Conservation (phyloP, 2,329 filamentous ascomycete species). For the Pyrenophora graminea region DNA sequence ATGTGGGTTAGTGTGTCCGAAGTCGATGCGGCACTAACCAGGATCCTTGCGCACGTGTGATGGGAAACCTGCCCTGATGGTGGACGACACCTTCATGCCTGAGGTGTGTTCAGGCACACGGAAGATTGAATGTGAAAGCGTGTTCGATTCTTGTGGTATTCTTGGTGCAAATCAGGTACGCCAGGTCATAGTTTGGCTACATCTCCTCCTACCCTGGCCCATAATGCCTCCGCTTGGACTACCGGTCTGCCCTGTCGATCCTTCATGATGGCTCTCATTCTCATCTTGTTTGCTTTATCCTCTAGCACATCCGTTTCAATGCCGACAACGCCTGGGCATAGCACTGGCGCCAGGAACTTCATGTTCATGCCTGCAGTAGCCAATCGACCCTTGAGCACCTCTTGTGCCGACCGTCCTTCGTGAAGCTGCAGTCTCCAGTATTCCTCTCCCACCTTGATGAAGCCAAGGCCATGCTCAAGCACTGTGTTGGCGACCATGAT, state of each 20-base stretch:
- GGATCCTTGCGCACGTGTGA: constrained; percentile 20
- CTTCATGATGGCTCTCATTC: constrained; percentile 29
- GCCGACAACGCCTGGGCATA: constrained; percentile 31
- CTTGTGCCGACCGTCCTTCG: constrained; percentile 14
- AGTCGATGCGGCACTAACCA: constrained; percentile 10
- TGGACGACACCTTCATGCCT: neutral
- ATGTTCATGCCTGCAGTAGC: constrained; percentile 30
- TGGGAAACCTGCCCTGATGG: constrained; percentile 1
- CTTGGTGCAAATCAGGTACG: neutral
- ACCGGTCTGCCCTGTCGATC: constrained; percentile 29
- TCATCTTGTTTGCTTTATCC: constrained; percentile 25
- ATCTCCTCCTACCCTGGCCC: constrained; percentile 24
- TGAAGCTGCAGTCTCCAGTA: constrained; percentile 7
- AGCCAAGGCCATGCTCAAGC: constrained; percentile 8
- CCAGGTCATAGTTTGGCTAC: constrained; percentile 21
- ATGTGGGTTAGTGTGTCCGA: constrained; percentile 17
- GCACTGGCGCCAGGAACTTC: constrained; percentile 29
- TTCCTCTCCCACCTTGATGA: constrained; percentile 6
- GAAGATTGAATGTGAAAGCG: neutral
- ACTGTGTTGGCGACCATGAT: constrained; percentile 25
- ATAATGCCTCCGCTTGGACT: constrained; percentile 25
- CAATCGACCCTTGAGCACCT: constrained; percentile 23
- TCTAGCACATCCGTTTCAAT: constrained; percentile 30
- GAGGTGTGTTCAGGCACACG: no score
- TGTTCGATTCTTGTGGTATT: neutral